Conservation (phyloP, 495 filamentous ascomycete species). For the Thermothielavioides terrestris region DNA sequence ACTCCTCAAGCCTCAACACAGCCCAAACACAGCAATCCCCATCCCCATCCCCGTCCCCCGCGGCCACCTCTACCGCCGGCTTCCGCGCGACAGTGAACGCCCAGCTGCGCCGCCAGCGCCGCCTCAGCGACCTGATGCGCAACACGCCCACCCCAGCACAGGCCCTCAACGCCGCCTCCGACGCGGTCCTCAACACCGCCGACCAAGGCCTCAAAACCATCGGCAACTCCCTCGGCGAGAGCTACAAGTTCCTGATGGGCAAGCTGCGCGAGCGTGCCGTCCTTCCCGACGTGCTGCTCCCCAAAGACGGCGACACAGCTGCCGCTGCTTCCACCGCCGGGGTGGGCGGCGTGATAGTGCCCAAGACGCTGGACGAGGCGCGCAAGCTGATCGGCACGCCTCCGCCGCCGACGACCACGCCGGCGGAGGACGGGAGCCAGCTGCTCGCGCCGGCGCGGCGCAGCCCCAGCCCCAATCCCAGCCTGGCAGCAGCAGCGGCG, state of each 20-base stretch:
- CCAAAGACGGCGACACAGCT: slow-evolving; percentile 11
- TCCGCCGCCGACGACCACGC: slow-evolving; percentile 44
- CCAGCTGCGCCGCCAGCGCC: slow-evolving; percentile 43
- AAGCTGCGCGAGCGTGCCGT: slow-evolving; percentile 65
- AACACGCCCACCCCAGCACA: slow-evolving; percentile 50
- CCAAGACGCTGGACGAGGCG: slow-evolving; percentile 87
- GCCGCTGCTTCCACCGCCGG: too few species aligned
- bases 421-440: too few species aligned
- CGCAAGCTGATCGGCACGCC: slow-evolving; percentile 73
- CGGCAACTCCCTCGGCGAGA: slow-evolving; percentile 74
- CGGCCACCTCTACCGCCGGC: too few species aligned
- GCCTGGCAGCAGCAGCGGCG: slow-evolving; percentile 30
- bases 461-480: slow-evolving; percentile 40
- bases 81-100: slow-evolving; percentile 32
- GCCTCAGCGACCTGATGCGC: slow-evolving; percentile 75
- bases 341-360: slow-evolving; percentile 49
- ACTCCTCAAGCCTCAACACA: slow-evolving; percentile 27
- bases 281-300: slow-evolving; percentile 35
- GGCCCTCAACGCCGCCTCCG: slow-evolving; percentile 71
- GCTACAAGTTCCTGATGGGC: slow-evolving; percentile 89
- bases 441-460: too few species aligned
- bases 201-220: slow-evolving; percentile 89
- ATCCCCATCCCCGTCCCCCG: slow-evolving; percentile 19
- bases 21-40: slow-evolving; percentile 26
- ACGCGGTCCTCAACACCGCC: slow-evolving; percentile 74